Evolutionary conservation across 495 filamentous ascomycete genomes (phyloP).

Genomic region (Aspergillus wentii): DNA sequence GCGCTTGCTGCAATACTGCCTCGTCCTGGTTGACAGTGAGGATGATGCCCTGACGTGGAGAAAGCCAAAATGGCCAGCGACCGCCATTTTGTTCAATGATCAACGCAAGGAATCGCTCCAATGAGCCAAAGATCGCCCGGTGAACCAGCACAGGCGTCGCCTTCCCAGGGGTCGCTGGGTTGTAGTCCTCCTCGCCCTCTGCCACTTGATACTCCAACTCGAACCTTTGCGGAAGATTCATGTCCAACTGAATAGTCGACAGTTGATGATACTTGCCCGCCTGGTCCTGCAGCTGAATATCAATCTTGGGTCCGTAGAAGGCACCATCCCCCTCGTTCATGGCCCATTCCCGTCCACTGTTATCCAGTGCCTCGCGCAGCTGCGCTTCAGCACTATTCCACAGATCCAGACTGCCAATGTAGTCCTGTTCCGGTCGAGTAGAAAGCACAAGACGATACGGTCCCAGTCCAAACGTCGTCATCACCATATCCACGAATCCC

Average conservation of each 20-base stretch:
- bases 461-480: slow-evolving; percentile 68
- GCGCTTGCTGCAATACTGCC: slow-evolving; percentile 53
- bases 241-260: slow-evolving; percentile 89
- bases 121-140: slow-evolving; percentile 78
- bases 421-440: slow-evolving; percentile 70
- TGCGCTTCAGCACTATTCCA: slow-evolving; percentile 80
- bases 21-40: slow-evolving; percentile 67
- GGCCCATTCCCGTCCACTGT: slow-evolving; percentile 60
- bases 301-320: slow-evolving; percentile 95
- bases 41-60: slow-evolving; percentile 74
- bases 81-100: slow-evolving; percentile 82
- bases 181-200: slow-evolving; percentile 56
- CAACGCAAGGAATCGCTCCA: slow-evolving; percentile 83
- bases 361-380: slow-evolving; percentile 63
- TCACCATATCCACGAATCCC: slow-evolving; percentile 74
- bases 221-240: slow-evolving; percentile 86
- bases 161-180: slow-evolving; percentile 60
- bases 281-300: slow-evolving; percentile 76
- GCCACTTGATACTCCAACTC: slow-evolving; percentile 61
- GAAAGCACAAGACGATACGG: slow-evolving; percentile 75
- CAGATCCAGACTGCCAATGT: slow-evolving; percentile 72
- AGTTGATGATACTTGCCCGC: slow-evolving; percentile 89
- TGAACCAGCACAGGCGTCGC: slow-evolving; percentile 83
- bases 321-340: slow-evolving; percentile 81
- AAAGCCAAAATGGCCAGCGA: slow-evolving; percentile 88